Conservation (phyloP, 352 stramenopile genomes). For the Saprolegnia diclina region DNA sequence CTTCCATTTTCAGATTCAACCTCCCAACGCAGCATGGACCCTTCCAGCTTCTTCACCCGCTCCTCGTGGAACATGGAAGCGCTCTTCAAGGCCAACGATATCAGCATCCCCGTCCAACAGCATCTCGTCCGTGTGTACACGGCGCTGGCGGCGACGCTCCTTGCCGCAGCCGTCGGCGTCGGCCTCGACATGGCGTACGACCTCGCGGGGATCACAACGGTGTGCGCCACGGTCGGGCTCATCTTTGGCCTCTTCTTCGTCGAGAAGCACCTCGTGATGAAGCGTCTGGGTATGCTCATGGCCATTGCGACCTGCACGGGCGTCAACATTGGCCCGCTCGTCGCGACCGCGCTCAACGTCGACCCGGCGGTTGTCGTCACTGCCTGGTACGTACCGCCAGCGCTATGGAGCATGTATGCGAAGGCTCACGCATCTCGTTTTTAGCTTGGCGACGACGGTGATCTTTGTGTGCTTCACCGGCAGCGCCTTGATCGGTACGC, state of each 20-base stretch:
- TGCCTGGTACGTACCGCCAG: conserved; percentile 46
- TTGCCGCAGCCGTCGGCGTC: conserved; percentile 49
- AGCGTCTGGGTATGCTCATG: conserved; percentile 66
- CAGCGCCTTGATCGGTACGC: conserved; percentile 59
- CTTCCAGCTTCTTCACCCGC: background rate
- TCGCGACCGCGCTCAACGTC: conserved; percentile 65
- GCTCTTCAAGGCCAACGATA: conserved; percentile 70
- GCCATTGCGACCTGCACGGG: conserved; percentile 59
- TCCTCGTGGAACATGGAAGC: conserved; percentile 41
- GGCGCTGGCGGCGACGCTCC: conserved; percentile 53
- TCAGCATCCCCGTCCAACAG: conserved; percentile 55
- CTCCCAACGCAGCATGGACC: background rate
- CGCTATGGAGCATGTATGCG: background rate
- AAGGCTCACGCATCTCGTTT: background rate
- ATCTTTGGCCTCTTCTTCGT: conserved; percentile 60
- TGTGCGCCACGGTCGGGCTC: conserved; percentile 38
- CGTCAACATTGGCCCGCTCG: conserved; percentile 60
- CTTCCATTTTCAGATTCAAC: background rate
- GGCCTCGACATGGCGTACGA: conserved; percentile 38
- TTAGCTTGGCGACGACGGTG: conserved; percentile 60
- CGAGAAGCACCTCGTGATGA: conserved; percentile 45
- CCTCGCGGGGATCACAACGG: background rate
- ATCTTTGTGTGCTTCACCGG: conserved; percentile 84
- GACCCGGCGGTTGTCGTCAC: conserved; percentile 74
- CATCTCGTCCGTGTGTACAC: conserved; percentile 67